Conservation (phyloP, 1,139 yeast genomes). For the Pneumocystis jirovecii region DNA sequence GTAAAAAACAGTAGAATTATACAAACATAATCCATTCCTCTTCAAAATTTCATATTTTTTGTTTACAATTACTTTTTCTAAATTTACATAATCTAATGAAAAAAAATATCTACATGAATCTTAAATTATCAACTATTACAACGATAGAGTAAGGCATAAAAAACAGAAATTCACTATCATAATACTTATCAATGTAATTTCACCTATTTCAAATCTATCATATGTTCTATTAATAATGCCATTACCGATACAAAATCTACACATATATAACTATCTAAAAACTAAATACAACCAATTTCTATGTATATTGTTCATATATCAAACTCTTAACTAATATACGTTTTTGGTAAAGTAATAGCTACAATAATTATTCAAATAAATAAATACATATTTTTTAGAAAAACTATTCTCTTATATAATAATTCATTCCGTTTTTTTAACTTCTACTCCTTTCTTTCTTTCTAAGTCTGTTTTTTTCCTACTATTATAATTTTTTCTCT, state of each 20-base stretch:
- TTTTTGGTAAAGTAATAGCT: slow-evolving; percentile 64
- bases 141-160: too few species aligned
- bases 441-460: neutral
- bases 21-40: too few species aligned
- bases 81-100: too few species aligned
- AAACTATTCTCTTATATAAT: neutral
- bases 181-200: too few species aligned
- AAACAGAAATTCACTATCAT: too few species aligned
- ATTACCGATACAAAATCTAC: slow-evolving; percentile 70
- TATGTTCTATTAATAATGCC: slow-evolving; percentile 47
- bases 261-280: slow-evolving; percentile 44
- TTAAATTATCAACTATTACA: too few species aligned
- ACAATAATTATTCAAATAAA: slow-evolving; percentile 83
- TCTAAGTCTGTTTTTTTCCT: neutral
- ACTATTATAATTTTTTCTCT: too few species aligned
- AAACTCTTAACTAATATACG: slow-evolving; percentile 50
- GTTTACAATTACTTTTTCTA: too few species aligned
- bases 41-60: too few species aligned
- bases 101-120: too few species aligned
- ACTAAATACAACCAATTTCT: slow-evolving; percentile 68
- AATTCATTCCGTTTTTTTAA: slow-evolving; percentile 2
- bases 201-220: slow-evolving; percentile 28
- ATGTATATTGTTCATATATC: slow-evolving; percentile 70
- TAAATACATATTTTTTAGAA: slow-evolving; percentile 31
- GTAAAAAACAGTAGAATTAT: too few species aligned